Conservation (phyloP, 106 monocot species). For the Dioscorea alata region DNA sequence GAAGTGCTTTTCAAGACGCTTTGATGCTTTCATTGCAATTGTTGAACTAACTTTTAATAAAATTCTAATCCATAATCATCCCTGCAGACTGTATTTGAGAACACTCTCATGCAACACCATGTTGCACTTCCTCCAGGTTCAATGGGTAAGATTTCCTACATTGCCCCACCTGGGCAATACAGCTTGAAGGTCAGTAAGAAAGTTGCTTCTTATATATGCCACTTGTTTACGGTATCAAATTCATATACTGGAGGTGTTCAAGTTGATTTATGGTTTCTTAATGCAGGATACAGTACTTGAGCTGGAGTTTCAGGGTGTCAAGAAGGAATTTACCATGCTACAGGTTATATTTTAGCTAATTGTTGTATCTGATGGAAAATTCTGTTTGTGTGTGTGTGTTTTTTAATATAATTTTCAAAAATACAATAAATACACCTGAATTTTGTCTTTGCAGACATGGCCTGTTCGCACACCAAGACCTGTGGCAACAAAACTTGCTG, state of each 20-base stretch:
- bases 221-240: too few species aligned
- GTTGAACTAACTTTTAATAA: too few species aligned
- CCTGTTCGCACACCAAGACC: constrained; percentile 96
- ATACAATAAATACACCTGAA: too few species aligned
- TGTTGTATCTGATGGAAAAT: neutral
- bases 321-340: constrained; percentile 86
- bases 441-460: constrained; percentile 60
- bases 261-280: neutral
- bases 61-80: neutral
- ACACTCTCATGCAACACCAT: constrained; percentile 88
- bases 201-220: neutral
- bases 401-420: too few species aligned
- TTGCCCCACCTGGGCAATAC: constrained; percentile 95
- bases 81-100: constrained; percentile 82
- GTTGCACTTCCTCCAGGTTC: constrained; percentile 94
- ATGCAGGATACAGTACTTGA: constrained; percentile 93
- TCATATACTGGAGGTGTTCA: neutral
- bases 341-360: constrained; percentile 42
- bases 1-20: too few species aligned
- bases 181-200: constrained; percentile 48
- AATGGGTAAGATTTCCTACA: constrained; percentile 84
- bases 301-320: constrained; percentile 95
- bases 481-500: constrained; percentile 91
- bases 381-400: too few species aligned
- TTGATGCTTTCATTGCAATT: too few species aligned